Evolutionary conservation across 148 eudicot genomes (phyloP).

Genomic region (Beta vulgaris): DNA sequence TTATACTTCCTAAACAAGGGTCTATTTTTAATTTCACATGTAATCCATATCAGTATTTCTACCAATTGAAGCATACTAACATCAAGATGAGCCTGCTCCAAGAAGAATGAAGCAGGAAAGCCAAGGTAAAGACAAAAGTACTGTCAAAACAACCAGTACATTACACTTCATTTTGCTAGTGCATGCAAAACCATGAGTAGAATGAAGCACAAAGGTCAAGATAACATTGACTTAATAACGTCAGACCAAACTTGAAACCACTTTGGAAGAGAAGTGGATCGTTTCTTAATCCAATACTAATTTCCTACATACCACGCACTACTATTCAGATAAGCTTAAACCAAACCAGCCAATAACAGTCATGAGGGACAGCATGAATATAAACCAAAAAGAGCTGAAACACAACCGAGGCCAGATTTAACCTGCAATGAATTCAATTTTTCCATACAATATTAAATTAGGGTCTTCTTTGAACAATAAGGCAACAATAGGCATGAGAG

Average conservation of each 20-base stretch:
- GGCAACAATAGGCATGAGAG: too few species aligned
- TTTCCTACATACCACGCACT: background rate
- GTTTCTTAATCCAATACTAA: background rate
- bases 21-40: background rate
- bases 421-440: background rate
- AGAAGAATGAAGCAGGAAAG: too few species aligned
- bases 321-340: background rate
- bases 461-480: too few species aligned
- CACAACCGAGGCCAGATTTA: background rate
- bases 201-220: background rate
- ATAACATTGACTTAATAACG: background rate
- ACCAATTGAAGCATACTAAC: background rate
- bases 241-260: background rate
- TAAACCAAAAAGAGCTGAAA: background rate
- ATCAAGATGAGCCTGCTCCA: background rate
- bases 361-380: background rate
- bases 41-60: background rate
- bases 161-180: background rate
- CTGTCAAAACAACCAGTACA: background rate
- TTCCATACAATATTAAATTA: too few species aligned
- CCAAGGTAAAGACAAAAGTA: too few species aligned
- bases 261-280: background rate
- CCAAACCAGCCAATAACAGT: background rate
- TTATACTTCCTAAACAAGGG: background rate
- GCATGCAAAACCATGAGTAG: background rate